Conservation (phyloP, 306 rosid species). For the Corylus heterophylla region DNA sequence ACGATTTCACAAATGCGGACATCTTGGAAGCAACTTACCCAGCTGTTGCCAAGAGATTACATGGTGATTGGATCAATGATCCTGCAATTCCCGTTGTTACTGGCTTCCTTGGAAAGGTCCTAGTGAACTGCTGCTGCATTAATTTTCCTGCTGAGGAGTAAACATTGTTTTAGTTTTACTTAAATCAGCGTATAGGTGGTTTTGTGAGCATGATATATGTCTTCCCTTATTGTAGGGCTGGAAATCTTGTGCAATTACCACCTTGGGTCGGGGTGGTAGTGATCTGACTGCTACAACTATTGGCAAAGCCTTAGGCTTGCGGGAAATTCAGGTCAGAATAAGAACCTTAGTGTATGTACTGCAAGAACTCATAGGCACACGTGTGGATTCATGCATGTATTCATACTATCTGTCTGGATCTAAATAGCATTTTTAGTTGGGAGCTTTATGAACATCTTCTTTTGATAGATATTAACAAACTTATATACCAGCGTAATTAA, state of each 20-base stretch:
- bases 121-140: conserved; percentile 19
- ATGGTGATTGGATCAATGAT: conserved; percentile 72
- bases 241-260: conserved; percentile 88
- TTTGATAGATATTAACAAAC: conserved; percentile 8
- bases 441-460: not conserved
- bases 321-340: conserved; percentile 77
- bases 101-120: conserved; percentile 94
- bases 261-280: conserved; percentile 97
- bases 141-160: not conserved
- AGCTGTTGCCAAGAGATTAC: conserved; percentile 82
- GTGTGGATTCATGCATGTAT: not conserved
- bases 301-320: conserved; percentile 90
- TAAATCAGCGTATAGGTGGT: conserved; percentile 1
- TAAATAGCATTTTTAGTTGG: not conserved
- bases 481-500: conserved; percentile 11
- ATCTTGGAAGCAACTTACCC: conserved; percentile 97
- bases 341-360: not conserved
- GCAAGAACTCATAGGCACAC: not conserved
- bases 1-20: conserved; percentile 97
- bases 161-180: conserved; percentile 8
- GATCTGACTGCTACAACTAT: conserved; percentile 96
- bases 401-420: not conserved
- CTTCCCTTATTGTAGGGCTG: conserved; percentile 64
- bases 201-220: not conserved
- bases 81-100: conserved; percentile 93